phyloP scores from a whole-genome alignment of 768 basidiomycete species.

The Lactifluus rugatus region DNA sequence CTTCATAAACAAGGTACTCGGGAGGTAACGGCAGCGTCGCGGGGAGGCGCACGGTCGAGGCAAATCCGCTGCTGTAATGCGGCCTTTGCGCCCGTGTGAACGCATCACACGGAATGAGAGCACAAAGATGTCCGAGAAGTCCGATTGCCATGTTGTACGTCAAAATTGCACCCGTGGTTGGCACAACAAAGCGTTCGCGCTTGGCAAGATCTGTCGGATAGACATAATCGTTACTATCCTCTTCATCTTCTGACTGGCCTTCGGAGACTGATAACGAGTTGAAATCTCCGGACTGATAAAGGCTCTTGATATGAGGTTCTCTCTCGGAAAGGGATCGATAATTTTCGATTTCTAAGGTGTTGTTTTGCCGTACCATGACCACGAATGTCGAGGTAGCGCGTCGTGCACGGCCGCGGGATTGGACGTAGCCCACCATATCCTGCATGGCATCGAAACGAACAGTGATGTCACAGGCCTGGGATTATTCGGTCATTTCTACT shows the following conservation, averaged over 20 bases:
- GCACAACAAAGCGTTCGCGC: constrained; percentile 67
- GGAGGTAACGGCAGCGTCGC: constrained; percentile 50
- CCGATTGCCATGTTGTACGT: constrained; percentile 69
- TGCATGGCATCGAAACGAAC: constrained; percentile 76
- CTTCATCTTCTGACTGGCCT: constrained; percentile 27
- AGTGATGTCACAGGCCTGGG: constrained; percentile 73
- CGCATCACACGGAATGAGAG: constrained; percentile 60
- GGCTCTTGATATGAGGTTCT: constrained; percentile 54
- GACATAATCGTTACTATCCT: constrained; percentile 22
- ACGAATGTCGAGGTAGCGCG: constrained; percentile 68
- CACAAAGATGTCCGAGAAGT: constrained; percentile 66
- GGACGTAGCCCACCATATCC: constrained; percentile 81
- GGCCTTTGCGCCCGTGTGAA: constrained; percentile 57
- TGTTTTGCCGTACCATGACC: constrained; percentile 65
- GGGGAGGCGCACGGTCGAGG: constrained; percentile 53
- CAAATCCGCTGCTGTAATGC: constrained; percentile 51
- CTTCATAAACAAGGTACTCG: constrained; percentile 44
- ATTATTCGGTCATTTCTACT: constrained; percentile 9
- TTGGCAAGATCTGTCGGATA: constrained; percentile 48
- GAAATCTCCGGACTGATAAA: constrained; percentile 45
- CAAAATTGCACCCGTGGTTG: constrained; percentile 64
- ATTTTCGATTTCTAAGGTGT: constrained; percentile 42
- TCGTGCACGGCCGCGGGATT: constrained; percentile 80
- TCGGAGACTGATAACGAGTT: constrained; percentile 29
- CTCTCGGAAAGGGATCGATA: constrained; percentile 49